Evolutionary conservation across 139 green algal genomes (phyloP).

Genomic region (Helicosporidium sp.): DNA sequence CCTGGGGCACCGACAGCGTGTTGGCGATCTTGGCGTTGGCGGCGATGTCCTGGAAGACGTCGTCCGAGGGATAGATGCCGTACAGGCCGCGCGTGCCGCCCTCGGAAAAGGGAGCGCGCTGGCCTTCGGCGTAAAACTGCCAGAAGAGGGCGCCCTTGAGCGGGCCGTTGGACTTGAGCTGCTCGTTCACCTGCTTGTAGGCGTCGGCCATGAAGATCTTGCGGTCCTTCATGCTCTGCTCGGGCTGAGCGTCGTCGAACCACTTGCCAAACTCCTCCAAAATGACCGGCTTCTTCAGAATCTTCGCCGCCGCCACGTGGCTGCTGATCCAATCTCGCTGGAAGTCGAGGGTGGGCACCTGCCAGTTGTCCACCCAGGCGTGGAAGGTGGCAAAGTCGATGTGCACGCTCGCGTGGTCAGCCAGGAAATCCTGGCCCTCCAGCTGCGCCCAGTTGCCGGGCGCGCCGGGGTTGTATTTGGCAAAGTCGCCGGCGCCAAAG

Average conservation of each 20-base stretch:
- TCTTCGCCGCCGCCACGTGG: constrained; percentile 10
- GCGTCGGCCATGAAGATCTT: constrained; percentile 6
- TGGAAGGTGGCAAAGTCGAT: constrained; percentile 39
- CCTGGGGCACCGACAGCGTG: constrained; percentile 2
- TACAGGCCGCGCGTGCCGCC: constrained; percentile 26
- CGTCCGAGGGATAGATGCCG: constrained; percentile 21
- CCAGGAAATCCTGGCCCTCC: constrained; percentile 27
- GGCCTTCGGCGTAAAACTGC: constrained; percentile 31
- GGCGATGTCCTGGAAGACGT: constrained; percentile 13
- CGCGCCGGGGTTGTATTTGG: constrained; percentile 14
- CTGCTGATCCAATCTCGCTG: constrained; percentile 19
- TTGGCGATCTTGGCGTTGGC: constrained; percentile 11
- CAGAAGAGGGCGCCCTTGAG: constrained; percentile 34
- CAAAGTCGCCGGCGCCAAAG: constrained; percentile 16
- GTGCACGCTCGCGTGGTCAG: constrained; percentile 12
- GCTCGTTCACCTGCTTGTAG: constrained; percentile 1
- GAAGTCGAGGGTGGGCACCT: constrained; percentile 13
- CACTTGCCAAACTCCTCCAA: constrained; percentile 54
- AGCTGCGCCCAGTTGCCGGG: constrained; percentile 7
- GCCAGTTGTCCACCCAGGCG: constrained; percentile 38
- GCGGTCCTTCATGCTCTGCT: constrained; percentile 10
- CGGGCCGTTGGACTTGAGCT: neutral
- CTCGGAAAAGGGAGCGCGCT: constrained; percentile 19
- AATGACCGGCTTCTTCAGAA: constrained; percentile 30
- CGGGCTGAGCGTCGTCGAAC: constrained; percentile 3